Conservation (phyloP, 257 asterid species). For the Perilla frutescens region DNA sequence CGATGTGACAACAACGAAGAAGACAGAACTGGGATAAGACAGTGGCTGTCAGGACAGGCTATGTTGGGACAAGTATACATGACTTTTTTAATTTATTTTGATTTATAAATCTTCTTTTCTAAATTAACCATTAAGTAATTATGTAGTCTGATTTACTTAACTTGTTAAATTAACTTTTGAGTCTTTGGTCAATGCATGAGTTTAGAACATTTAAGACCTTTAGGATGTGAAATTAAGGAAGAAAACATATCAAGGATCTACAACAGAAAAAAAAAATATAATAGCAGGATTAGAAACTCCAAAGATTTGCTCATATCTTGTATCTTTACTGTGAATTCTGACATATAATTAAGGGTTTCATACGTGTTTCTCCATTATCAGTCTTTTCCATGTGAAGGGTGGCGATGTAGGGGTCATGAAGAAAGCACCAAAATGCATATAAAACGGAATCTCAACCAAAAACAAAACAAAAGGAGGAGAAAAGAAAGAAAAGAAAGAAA, state of each 20-base stretch:
- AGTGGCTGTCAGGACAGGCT: not conserved
- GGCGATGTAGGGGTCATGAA: conserved; percentile 18
- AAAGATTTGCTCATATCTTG: not conserved
- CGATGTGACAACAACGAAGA: conserved; percentile 4
- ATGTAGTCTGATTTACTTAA: not conserved
- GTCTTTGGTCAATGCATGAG: not conserved
- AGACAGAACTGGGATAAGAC: not conserved
- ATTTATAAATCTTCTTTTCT: not conserved
- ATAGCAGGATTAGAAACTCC: conserved; percentile 13
- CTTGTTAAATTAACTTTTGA: not conserved
- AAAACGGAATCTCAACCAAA: conserved; percentile 4
- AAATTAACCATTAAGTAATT: not conserved
- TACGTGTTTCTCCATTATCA: not conserved
- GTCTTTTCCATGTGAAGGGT: not conserved
- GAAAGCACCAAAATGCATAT: conserved; percentile 6
- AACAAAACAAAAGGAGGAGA: not conserved
- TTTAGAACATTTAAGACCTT: not conserved
- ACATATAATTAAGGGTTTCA: not conserved
- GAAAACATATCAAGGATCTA: conserved; percentile 4
- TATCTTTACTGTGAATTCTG: not conserved
- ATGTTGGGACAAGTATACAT: not conserved
- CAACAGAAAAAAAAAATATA: not conserved
- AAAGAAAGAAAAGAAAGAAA: not conserved
- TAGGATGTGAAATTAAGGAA: not conserved
- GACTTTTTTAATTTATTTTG: not conserved